Percentiles rank a stretch among this genome's conserved stretches.
Evolutionary conservation across 306 rosid genomes (phyloP).

Genomic region (Canavalia gladiata): DNA sequence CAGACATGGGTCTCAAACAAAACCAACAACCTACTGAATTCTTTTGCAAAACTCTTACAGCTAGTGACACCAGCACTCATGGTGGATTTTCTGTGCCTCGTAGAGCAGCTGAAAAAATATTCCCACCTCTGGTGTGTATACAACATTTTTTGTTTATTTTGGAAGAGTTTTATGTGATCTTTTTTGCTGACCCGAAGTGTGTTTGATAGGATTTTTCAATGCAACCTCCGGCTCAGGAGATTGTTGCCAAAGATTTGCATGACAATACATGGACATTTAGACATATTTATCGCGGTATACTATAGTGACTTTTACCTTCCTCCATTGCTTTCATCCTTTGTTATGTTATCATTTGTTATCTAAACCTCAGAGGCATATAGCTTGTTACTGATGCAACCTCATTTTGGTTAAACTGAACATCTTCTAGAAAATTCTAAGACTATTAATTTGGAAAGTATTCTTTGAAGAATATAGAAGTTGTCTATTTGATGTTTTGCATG

Average conservation of each 20-base stretch:
- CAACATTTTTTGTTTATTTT: slow-evolving; percentile 26
- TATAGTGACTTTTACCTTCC: slow-evolving; percentile 40
- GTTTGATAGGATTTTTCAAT: slow-evolving; percentile 79
- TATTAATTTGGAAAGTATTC: background rate
- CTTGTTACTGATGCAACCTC: slow-evolving; percentile 3
- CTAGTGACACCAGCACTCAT: slow-evolving; percentile 98
- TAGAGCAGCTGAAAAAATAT: slow-evolving; percentile 97
- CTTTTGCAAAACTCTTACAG: slow-evolving; percentile 98
- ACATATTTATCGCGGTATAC: slow-evolving; percentile 93
- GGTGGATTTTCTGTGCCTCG: slow-evolving; percentile 99
- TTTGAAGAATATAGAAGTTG: slow-evolving; percentile 16
- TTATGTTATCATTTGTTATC: slow-evolving; percentile 18
- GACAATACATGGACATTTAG: slow-evolving; percentile 92
- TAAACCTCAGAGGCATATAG: slow-evolving; percentile 6
- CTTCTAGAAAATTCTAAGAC: background rate
- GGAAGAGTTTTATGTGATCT: slow-evolving; percentile 30
- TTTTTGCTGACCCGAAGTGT: slow-evolving; percentile 49
- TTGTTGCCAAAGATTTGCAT: slow-evolving; percentile 91
- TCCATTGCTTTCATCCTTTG: slow-evolving; percentile 3
- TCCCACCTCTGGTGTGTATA: slow-evolving; percentile 82
- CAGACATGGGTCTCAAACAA: slow-evolving; percentile 97
- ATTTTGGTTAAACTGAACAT: background rate
- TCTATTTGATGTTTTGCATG: slow-evolving; percentile 21
- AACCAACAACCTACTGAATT: slow-evolving; percentile 93
- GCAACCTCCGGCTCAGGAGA: slow-evolving; percentile 99